These are phyloP conservation scores for Neurospora sp. DNA, from an alignment of 495 filamentous ascomycete species.

Conservation along the genomic window DNA sequence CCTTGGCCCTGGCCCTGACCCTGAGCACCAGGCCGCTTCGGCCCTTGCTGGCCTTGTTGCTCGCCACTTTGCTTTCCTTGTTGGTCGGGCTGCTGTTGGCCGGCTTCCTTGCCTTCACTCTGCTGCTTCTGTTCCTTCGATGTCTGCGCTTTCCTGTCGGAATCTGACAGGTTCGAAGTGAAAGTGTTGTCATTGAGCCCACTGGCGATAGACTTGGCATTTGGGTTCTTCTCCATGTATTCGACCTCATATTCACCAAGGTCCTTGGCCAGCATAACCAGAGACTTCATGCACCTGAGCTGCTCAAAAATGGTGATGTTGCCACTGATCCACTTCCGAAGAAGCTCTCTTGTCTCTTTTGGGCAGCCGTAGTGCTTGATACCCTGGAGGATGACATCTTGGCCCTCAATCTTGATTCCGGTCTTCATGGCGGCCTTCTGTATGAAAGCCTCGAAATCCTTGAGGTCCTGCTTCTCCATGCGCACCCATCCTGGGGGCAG, in stretches of 20 bases:
- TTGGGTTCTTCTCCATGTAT: neutral
- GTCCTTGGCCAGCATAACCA: slow-evolving; percentile 11
- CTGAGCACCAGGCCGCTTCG: slow-evolving; percentile 3
- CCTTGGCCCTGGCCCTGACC: slow-evolving; percentile 24
- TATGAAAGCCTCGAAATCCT: slow-evolving; percentile 3
- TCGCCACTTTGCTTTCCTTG: slow-evolving; percentile 16
- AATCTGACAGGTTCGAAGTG: slow-evolving; percentile 13
- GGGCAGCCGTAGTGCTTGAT: slow-evolving; percentile 21
- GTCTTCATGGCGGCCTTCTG: neutral
- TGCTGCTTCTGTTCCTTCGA: slow-evolving; percentile 14
- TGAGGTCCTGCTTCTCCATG: slow-evolving; percentile 21
- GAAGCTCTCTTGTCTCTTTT: slow-evolving; percentile 17
- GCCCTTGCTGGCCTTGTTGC: slow-evolving; percentile 23
- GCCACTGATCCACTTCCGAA: slow-evolving; percentile 48
- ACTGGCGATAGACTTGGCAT: neutral
- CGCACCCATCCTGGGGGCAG: slow-evolving; percentile 28
- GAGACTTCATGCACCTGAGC: slow-evolving; percentile 19
- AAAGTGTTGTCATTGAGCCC: slow-evolving; percentile 1
- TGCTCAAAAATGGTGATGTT: slow-evolving; percentile 55
- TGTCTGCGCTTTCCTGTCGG: slow-evolving; percentile 7
- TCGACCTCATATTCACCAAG: slow-evolving; percentile 6
- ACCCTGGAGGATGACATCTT: slow-evolving; percentile 2
- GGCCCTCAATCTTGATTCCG: neutral
- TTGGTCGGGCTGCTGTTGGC: slow-evolving; percentile 10
- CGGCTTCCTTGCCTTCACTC: slow-evolving; percentile 9